phyloP scores from a whole-genome alignment of 1,284 basidiomycete species.

The Naganishia sp. region DNA sequence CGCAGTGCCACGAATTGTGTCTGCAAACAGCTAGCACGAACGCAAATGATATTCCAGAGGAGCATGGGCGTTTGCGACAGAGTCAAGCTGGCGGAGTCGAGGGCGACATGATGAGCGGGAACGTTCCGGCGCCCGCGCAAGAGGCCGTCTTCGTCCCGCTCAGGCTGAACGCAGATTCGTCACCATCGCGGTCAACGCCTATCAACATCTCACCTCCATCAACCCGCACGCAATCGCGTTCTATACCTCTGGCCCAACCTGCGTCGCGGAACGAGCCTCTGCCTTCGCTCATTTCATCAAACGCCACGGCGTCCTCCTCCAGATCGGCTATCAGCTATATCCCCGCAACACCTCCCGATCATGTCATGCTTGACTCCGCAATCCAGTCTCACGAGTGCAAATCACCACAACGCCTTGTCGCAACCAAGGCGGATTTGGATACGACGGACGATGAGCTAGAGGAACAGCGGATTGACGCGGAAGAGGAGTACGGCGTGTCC shows the following conservation, averaged over 20 bases:
- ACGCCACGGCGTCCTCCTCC: neutral
- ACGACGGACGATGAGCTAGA: neutral
- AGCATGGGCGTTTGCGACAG: neutral
- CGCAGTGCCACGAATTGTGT: constrained; percentile 7
- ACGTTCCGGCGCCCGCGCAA: neutral
- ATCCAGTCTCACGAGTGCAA: too few relatives aligned
- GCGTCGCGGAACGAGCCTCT: neutral
- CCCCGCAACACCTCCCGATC: neutral
- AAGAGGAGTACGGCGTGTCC: constrained; percentile 40
- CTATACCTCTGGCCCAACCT: neutral
- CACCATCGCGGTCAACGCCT: neutral
- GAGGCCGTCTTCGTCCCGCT: neutral
- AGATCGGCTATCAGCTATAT: neutral
- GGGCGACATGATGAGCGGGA: neutral
- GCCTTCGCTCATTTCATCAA: neutral
- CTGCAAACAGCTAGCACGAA: neutral
- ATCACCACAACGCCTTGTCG: neutral
- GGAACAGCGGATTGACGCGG: neutral
- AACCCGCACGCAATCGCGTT: neutral
- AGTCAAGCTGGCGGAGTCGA: neutral
- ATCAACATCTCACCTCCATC: constrained; percentile 1
- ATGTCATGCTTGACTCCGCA: neutral
- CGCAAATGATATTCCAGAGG: neutral
- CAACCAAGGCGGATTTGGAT: neutral
- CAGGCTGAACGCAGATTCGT: neutral